Evolutionary conservation across 1,139 yeast species (phyloP).

Genomic region (Lodderomyces jiufengensis): DNA sequence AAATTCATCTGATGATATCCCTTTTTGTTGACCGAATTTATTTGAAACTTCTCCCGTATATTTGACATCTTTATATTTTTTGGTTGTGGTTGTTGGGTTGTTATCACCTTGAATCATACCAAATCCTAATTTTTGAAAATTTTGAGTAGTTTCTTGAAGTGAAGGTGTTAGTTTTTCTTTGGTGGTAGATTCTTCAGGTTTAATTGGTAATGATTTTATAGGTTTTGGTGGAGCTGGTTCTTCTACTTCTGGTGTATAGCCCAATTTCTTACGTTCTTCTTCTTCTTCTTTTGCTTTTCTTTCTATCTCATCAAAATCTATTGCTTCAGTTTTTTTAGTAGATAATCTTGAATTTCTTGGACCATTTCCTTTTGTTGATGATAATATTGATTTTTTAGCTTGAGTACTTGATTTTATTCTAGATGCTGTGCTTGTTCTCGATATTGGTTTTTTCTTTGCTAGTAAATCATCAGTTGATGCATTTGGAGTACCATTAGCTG

Average conservation of each 20-base stretch:
- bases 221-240: constrained; percentile 15
- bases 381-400: constrained; percentile 38
- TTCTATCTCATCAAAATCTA: constrained; percentile 91
- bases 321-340: constrained; percentile 54
- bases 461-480: constrained; percentile 37
- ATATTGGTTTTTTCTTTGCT: constrained; percentile 19
- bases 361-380: constrained; percentile 40
- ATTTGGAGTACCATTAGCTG: constrained; percentile 48
- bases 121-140: constrained; percentile 76
- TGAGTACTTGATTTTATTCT: constrained; percentile 16
- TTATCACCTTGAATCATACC: constrained; percentile 66
- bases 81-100: constrained; percentile 29
- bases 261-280: constrained; percentile 66
- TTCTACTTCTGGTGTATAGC: constrained; percentile 59
- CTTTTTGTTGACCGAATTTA: constrained; percentile 87
- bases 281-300: constrained; percentile 82
- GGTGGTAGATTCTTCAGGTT: constrained; percentile 5
- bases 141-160: constrained; percentile 61
- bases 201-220: constrained; percentile 8
- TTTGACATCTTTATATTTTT: constrained; percentile 46
- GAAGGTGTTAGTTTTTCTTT: constrained; percentile 19
- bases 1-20: constrained; percentile 90
- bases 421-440: constrained; percentile 18
- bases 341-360: constrained; percentile 57
- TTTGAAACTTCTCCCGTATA: constrained; percentile 70